These are phyloP conservation scores for Camellia japonica DNA, from an alignment of 148 eudicot genomes.

Conservation along the genomic window DNA sequence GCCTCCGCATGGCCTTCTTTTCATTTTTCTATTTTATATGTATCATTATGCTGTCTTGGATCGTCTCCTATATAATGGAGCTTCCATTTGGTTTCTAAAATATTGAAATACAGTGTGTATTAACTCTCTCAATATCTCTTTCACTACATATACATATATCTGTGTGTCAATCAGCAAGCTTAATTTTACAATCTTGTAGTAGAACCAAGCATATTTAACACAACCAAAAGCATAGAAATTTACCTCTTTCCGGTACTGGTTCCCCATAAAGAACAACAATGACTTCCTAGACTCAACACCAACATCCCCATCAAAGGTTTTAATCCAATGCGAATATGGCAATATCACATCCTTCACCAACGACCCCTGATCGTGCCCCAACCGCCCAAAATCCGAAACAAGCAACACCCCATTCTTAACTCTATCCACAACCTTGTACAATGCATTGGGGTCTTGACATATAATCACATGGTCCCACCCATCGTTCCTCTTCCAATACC, in stretches of 20 bases:
- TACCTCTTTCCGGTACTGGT: conserved; percentile 91
- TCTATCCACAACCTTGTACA: conserved; percentile 75
- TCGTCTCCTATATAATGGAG: no score
- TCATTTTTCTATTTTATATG: no score
- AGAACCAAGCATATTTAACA: background rate
- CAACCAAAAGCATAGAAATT: background rate
- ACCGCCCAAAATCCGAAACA: conserved; percentile 96
- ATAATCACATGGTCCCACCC: conserved; percentile 96
- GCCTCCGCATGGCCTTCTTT: no score
- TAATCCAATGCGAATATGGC: conserved; percentile 90
- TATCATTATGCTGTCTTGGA: no score
- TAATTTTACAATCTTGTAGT: background rate
- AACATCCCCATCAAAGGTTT: conserved; percentile 59
- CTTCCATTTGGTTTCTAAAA: no score
- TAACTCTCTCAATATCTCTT: no score
- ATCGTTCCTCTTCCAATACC: conserved; percentile 87
- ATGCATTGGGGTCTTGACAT: conserved; percentile 91
- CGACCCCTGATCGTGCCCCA: conserved; percentile 68
- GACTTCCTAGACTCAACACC: conserved; percentile 72
- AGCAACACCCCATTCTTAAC: conserved; percentile 74
- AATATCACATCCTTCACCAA: conserved; percentile 86
- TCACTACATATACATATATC: no score
- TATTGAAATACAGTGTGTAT: no score
- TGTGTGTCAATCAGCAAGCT: no score
- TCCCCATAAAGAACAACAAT: conserved; percentile 91